Base-by-base conservation (phyloP, 768 basidiomycete species). In the Russula earlei region DNA sequence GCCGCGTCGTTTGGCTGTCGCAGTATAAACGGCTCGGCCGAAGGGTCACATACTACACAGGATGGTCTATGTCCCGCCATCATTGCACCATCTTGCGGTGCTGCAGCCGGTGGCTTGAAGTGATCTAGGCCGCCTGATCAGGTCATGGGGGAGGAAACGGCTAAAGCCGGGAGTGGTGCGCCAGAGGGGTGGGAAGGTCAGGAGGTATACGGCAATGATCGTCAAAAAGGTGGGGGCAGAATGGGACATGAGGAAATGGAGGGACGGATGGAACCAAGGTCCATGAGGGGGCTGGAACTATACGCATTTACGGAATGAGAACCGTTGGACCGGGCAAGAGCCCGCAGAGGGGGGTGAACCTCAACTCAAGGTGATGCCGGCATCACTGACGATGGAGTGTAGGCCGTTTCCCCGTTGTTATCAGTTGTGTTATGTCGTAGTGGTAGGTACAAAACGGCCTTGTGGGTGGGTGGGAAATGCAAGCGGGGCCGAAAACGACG, bases 241-340 rank as follows among this genome's bases (percentile, higher is more conserved):
- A 38, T 7, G 37, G 29, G 54, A 47, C 54, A 55, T 44, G 24
- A 12, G 27, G 54, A 44, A 38, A 42, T 57, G 29, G 45, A 29
- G 55, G 40, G 19, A 34, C 45, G 45, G 37, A 45, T 40, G 37
- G 51, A 48, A 40, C 45, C 40, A 47, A 52, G n/a, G 51, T 47
- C 51, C 40, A 57, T 37, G 51, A 29, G 22, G 51, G 46, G 56
- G 50, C 56, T 57, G 56, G 56, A 52, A 41, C 51, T 19, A n/a
- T n/a, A 22, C 40, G 33, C 22, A 4, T 24, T 57, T 57, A 57
- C 56, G 56, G 45, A 48, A 57, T 52, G 49, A 20, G 36, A 19
- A 33, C 12, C 3, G 22, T 17, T 22, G 36, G 11, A 5, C 4
- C 25, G 47, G 43, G 34, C 11, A 50, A 20, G 41, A 43, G 5